Conservation (phyloP, 805 yeast species). For the Cephaloascus fragrans region DNA sequence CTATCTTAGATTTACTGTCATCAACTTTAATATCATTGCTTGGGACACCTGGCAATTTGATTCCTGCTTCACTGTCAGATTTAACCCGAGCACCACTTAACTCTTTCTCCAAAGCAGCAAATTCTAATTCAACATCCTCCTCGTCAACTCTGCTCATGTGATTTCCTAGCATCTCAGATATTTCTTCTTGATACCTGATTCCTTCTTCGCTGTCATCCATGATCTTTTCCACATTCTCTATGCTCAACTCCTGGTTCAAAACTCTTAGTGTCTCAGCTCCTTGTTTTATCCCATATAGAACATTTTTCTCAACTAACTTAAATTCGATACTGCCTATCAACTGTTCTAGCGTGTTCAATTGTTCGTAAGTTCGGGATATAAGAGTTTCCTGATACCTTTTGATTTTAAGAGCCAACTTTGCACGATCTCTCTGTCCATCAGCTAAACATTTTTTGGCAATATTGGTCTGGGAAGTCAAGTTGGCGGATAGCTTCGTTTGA, state of each 20-base stretch:
- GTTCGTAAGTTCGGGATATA: constrained; percentile 64
- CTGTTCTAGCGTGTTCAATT: constrained; percentile 69
- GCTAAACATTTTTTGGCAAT: constrained; percentile 49
- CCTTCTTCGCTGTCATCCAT: constrained; percentile 84
- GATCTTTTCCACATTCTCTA: constrained; percentile 71
- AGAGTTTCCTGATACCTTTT: constrained; percentile 75
- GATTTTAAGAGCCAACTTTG: constrained; percentile 60
- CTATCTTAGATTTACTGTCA: background rate
- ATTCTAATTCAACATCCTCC: constrained; percentile 58
- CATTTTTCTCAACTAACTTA: constrained; percentile 81
- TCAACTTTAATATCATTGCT: constrained; percentile 1
- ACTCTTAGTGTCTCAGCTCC: constrained; percentile 73
- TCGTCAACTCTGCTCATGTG: constrained; percentile 37
- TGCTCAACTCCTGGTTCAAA: constrained; percentile 68
- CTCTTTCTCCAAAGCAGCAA: constrained; percentile 40
- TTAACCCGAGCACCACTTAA: constrained; percentile 8
- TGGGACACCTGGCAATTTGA: constrained; percentile 10
- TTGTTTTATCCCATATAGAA: constrained; percentile 65
- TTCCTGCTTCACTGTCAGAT: constrained; percentile 1
- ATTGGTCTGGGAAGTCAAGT: constrained; percentile 52
- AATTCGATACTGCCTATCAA: constrained; percentile 78
- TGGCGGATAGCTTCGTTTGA: constrained; percentile 44
- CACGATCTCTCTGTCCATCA: constrained; percentile 46
- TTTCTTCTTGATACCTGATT: constrained; percentile 65
- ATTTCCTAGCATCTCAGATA: constrained; percentile 41